These are phyloP conservation scores for Aspergillus hiratsukae DNA, from an alignment of 2,329 filamentous ascomycete genomes.

Conservation along the genomic window DNA sequence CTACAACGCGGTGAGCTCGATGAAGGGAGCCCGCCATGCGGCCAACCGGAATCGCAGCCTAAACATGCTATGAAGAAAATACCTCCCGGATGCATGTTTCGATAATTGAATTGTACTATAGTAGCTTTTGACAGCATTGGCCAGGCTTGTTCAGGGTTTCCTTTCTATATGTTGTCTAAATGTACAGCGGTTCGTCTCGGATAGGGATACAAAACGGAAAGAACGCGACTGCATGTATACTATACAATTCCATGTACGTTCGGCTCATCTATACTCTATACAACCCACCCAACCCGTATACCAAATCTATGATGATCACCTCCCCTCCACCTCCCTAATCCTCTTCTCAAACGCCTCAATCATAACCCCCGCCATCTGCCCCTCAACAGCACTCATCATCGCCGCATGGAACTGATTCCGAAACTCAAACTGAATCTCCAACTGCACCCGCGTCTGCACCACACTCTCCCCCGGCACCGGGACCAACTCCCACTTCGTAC, in stretches of 20 bases:
- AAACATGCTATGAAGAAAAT: slow-evolving; percentile 20
- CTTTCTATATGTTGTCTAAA: slow-evolving; percentile 13
- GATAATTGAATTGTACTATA: slow-evolving; percentile 26
- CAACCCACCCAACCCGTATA: neutral
- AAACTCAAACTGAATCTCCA: slow-evolving; percentile 79
- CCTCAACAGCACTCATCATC: slow-evolving; percentile 74
- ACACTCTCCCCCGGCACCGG: slow-evolving; percentile 27
- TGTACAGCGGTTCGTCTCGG: slow-evolving; percentile 18
- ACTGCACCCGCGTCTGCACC: slow-evolving; percentile 64
- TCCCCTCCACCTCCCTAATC: slow-evolving; percentile 56
- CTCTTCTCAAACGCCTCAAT: slow-evolving; percentile 87
- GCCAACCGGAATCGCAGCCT: slow-evolving; percentile 21
- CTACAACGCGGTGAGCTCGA: slow-evolving; percentile 31
- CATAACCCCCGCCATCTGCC: slow-evolving; percentile 82
- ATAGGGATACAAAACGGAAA: slow-evolving; percentile 7
- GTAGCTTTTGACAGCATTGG: slow-evolving; percentile 1
- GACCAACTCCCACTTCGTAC: slow-evolving; percentile 41
- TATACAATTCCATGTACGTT: slow-evolving; percentile 20
- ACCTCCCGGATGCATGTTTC: slow-evolving; percentile 11
- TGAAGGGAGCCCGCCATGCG: slow-evolving; percentile 18
- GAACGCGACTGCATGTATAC: slow-evolving; percentile 17
- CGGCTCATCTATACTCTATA: slow-evolving; percentile 1
- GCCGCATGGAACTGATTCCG: slow-evolving; percentile 82
- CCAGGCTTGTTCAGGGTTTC: slow-evolving; percentile 12
- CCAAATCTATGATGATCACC: neutral